Evolutionary conservation across 345 rosid species (phyloP), one percentile per base, ranked within the genome.

Genomic region (Rubroshorea leprosula): DNA sequence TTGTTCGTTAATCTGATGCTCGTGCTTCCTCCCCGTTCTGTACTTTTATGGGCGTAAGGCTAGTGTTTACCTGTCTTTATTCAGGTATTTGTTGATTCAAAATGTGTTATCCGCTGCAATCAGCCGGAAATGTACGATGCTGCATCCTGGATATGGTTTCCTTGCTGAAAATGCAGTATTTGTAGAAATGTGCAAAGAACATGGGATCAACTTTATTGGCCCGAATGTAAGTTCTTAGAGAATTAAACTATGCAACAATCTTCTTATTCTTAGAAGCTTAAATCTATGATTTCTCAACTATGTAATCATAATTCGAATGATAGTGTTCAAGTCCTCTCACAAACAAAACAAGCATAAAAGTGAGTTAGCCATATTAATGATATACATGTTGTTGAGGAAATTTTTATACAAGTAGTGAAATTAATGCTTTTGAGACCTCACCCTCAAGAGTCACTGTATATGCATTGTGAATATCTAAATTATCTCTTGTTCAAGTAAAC

Each of bases 91-190:
- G 55, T 61, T 86, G 73, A 85, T 86, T 51, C 87, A 89, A 6
- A 93, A 93, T 80, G 99, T 89, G 68, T 63, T 93, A 29, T 84
- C 99, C 13, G 99, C 97, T 66, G 99, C 99, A 50, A 78, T 83
- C 15, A 93, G 91, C 77, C 83, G 85, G 10, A 74, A 80, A 41
- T 93, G 99, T 67, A 89, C 97, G 23, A 89, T 93, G 99, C 80
- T 93, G 50, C 99, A 93, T 81, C 99, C 99, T 66, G 99, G 99
- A 63, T 93, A 93, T 68, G 99, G 99, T 17, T 89, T 93, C 77
- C 97, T 93, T 65, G 83, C 99, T 19, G 99, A 93, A 72, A 93
- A 93, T 71, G 97, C 99, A 51, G 79, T 72, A 7, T 93, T 93
- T 63, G 99, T 93, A 54, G 97, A 93, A 68, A 89, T 89, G 97